Percentiles rank a stretch among this genome's conserved stretches.
Conservation (phyloP, 2,329 filamentous ascomycete genomes). For the Didymosphaeria variabile region DNA sequence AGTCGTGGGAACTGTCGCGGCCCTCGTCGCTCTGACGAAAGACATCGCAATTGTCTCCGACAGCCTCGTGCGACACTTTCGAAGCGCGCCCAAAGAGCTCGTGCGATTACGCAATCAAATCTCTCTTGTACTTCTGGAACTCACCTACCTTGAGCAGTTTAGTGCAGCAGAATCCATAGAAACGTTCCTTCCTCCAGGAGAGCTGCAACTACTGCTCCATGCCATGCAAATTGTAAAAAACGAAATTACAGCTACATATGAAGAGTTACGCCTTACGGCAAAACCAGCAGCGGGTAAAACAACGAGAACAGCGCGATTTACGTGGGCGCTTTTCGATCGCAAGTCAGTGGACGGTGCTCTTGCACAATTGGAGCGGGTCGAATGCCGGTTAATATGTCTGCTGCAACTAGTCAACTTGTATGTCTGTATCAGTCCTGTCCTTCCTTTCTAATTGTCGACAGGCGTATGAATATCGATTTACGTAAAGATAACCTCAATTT, state of each 20-base stretch:
- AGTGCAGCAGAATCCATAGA: neutral
- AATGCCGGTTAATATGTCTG: neutral
- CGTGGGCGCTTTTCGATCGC: slow-evolving; percentile 15
- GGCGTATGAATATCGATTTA: neutral
- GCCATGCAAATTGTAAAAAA: neutral
- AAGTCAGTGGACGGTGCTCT: neutral
- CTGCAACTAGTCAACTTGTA: slow-evolving; percentile 13
- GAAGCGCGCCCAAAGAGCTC: slow-evolving; percentile 12
- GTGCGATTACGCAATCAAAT: slow-evolving; percentile 7
- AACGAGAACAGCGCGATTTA: neutral
- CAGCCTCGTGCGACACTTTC: slow-evolving; percentile 3
- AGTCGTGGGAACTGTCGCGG: slow-evolving; percentile 9
- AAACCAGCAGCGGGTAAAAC: neutral
- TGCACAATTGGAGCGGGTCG: slow-evolving; percentile 4
- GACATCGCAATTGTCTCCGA: slow-evolving; percentile 3
- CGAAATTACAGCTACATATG: neutral
- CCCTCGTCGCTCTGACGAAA: slow-evolving; percentile 17
- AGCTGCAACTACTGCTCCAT: neutral
- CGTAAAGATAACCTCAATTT: neutral
- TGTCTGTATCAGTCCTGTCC: neutral
- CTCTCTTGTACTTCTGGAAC: slow-evolving; percentile 9
- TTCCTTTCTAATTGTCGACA: neutral
- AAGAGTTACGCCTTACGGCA: neutral
- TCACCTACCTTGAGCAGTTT: neutral
- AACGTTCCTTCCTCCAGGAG: neutral